Conservation (phyloP, 202 grass and related monocot genomes). For the Eragrostis tef region DNA sequence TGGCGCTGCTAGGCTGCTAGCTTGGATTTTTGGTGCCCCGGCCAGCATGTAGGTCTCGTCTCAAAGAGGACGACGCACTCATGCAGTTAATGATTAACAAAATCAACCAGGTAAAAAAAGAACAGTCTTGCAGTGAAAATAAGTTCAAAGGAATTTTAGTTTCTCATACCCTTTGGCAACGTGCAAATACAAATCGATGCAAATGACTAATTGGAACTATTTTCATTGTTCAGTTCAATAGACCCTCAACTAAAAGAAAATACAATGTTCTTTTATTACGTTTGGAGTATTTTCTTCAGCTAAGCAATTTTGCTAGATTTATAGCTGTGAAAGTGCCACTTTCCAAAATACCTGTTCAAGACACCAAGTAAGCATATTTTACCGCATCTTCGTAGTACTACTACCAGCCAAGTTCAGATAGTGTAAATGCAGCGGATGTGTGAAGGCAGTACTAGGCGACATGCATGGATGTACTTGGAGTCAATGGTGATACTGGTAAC, state of each 20-base stretch:
- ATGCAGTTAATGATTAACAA: slow-evolving; percentile 17
- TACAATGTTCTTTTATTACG: not conserved
- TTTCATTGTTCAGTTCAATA: not conserved
- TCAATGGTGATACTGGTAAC: slow-evolving; percentile 47
- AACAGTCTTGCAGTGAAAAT: not conserved
- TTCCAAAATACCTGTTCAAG: not conserved
- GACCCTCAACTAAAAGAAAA: not conserved
- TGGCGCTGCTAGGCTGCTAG: not conserved
- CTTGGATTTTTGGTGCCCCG: slow-evolving; percentile 34
- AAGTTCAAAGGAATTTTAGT: not conserved
- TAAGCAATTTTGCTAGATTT: not conserved
- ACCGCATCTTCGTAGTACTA: slow-evolving; percentile 3
- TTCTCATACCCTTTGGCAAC: not conserved
- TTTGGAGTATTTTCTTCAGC: not conserved
- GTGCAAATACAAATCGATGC: not conserved
- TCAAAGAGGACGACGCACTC: slow-evolving; percentile 14
- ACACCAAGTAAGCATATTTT: slow-evolving; percentile 14
- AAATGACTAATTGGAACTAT: not conserved
- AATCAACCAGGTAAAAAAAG: not conserved
- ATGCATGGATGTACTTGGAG: slow-evolving; percentile 51
- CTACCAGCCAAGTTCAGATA: not conserved
- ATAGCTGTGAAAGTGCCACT: not conserved
- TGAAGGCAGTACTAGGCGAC: slow-evolving; percentile 13
- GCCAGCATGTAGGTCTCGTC: slow-evolving; percentile 19
- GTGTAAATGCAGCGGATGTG: slow-evolving; percentile 16